Evolutionary conservation across 306 rosid genomes (phyloP).

Genomic region (Rosa rugosa): DNA sequence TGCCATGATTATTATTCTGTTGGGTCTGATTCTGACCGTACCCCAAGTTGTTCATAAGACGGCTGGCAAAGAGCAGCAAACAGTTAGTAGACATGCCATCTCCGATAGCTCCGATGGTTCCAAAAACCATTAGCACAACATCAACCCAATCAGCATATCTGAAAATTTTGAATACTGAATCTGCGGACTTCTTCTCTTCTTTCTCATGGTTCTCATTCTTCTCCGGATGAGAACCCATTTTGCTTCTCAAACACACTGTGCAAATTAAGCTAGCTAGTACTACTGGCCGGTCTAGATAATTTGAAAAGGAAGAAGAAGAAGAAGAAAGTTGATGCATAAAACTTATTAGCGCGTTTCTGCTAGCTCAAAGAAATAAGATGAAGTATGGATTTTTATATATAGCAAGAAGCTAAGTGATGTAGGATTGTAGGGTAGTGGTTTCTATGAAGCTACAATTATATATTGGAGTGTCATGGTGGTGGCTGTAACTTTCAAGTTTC

Average conservation of each 20-base stretch:
- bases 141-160: slow-evolving; percentile 81
- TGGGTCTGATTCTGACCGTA: slow-evolving; percentile 35
- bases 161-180: slow-evolving; percentile 39
- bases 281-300: neutral
- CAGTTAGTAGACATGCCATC: slow-evolving; percentile 93
- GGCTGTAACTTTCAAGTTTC: slow-evolving; percentile 37
- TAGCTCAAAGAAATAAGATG: neutral
- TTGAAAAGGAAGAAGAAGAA: neutral
- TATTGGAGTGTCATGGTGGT: slow-evolving; percentile 18
- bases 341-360: neutral
- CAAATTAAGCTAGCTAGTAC: neutral
- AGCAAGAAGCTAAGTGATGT: slow-evolving; percentile 1
- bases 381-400: neutral
- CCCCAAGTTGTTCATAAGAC: slow-evolving; percentile 90
- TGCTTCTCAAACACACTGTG: neutral
- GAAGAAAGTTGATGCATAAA: neutral
- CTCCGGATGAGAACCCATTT: slow-evolving; percentile 43
- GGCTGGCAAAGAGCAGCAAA: slow-evolving; percentile 75
- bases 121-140: slow-evolving; percentile 68
- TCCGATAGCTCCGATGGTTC: slow-evolving; percentile 84
- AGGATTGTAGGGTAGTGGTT: slow-evolving; percentile 4
- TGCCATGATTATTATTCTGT: slow-evolving; percentile 21
- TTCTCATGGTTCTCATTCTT: slow-evolving; percentile 16
- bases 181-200: slow-evolving; percentile 29
- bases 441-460: slow-evolving; percentile 25